Evolutionary conservation across 108 stramenopile genomes (phyloP).

Genomic region (Nitzschia sp.): DNA sequence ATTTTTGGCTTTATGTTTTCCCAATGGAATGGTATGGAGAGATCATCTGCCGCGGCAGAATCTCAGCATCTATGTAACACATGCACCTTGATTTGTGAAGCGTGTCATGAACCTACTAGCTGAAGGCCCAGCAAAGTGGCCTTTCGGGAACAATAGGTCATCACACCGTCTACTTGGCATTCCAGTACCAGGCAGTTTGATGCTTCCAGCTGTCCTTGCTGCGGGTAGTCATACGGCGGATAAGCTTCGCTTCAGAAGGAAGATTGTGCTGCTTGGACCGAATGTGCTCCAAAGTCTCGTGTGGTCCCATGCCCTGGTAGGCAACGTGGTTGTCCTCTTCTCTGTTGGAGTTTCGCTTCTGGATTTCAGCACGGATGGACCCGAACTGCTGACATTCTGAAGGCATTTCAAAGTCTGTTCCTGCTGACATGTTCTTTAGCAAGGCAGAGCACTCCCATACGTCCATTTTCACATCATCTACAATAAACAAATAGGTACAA

Average conservation of each 20-base stretch:
- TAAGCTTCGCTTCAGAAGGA: slow-evolving; percentile 32
- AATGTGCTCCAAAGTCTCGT: slow-evolving; percentile 31
- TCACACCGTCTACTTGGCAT: too few relatives aligned
- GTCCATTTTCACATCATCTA: neutral
- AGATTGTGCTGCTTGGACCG: slow-evolving; percentile 37
- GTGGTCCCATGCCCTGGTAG: slow-evolving; percentile 40
- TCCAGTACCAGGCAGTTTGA: too few relatives aligned
- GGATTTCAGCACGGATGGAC: slow-evolving; percentile 13
- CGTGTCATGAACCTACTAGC: too few relatives aligned
- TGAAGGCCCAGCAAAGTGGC: too few relatives aligned
- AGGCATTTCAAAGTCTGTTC: slow-evolving; percentile 24
- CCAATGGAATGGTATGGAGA: too few relatives aligned
- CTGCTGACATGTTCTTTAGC: slow-evolving; percentile 3
- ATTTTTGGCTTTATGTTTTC: too few relatives aligned
- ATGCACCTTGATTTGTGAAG: too few relatives aligned
- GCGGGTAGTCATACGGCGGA: slow-evolving; percentile 36
- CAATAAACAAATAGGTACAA: neutral
- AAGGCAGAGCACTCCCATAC: slow-evolving; percentile 1
- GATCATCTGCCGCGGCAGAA: too few relatives aligned
- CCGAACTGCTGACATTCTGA: slow-evolving; percentile 25
- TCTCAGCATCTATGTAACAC: too few relatives aligned
- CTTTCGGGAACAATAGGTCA: too few relatives aligned
- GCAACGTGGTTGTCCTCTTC: slow-evolving; percentile 26
- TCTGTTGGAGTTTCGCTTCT: slow-evolving; percentile 25
- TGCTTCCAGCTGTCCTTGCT: neutral